Evolutionary conservation across 1,284 basidiomycete genomes (phyloP).

Genomic region (Cutaneotrichosporon sp.): DNA sequence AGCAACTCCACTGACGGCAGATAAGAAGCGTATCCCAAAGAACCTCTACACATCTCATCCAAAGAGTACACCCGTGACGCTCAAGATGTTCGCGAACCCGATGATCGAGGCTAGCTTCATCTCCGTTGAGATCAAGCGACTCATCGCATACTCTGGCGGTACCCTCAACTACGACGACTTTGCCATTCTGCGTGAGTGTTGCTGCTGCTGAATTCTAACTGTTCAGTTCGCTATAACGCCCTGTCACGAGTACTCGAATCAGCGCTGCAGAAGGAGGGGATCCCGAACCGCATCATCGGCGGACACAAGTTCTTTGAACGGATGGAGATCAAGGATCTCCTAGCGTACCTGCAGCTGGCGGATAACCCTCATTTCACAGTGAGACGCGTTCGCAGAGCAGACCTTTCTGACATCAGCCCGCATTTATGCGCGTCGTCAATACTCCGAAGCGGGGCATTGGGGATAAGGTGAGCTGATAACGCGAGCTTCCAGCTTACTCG

Average conservation of each 20-base stretch:
- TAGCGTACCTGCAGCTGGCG: constrained; percentile 80
- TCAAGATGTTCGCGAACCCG: constrained; percentile 40
- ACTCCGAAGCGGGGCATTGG: constrained; percentile 71
- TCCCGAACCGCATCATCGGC: constrained; percentile 71
- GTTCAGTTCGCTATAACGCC: constrained; percentile 77
- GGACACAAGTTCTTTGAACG: constrained; percentile 87
- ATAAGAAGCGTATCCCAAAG: constrained; percentile 63
- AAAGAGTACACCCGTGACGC: constrained; percentile 56
- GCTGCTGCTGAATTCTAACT: constrained; percentile 1
- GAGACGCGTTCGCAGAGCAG: too few relatives aligned
- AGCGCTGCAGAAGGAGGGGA: constrained; percentile 68
- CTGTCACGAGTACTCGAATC: constrained; percentile 73
- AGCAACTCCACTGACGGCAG: constrained; percentile 9
- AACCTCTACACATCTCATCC: constrained; percentile 70
- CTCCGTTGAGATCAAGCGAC: constrained; percentile 71
- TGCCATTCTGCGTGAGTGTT: constrained; percentile 67
- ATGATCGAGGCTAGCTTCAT: constrained; percentile 64
- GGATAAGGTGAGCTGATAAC: constrained; percentile 66
- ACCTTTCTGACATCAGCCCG: too few relatives aligned
- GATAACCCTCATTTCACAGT: constrained; percentile 70
- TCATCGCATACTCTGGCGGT: constrained; percentile 69
- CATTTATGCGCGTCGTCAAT: constrained; percentile 73
- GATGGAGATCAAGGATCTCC: constrained; percentile 74
- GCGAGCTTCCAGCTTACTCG: background rate
- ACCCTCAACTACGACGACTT: constrained; percentile 70